Evolutionary conservation across 1,284 basidiomycete species (phyloP).

Genomic region (Anthracocystis panici-leucophaei): DNA sequence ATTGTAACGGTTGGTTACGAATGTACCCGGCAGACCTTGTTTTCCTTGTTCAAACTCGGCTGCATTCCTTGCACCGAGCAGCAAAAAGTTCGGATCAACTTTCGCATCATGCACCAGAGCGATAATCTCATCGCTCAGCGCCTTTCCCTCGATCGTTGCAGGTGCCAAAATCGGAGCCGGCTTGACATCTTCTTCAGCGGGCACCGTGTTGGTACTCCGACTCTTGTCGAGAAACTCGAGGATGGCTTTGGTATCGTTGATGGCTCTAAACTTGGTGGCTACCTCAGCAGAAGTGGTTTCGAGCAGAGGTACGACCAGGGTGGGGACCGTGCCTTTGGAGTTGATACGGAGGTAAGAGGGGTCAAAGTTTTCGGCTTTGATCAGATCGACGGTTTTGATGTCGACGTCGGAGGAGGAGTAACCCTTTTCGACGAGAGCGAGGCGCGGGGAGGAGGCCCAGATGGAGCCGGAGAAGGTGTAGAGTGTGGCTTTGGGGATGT

Average conservation of each 20-base stretch:
- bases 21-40: constrained; percentile 66
- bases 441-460: constrained; percentile 53
- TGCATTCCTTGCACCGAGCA: constrained; percentile 66
- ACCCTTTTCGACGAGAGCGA: constrained; percentile 56
- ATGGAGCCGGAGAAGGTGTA: constrained; percentile 59
- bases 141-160: constrained; percentile 80
- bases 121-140: constrained; percentile 76
- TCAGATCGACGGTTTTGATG: constrained; percentile 61
- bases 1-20: constrained; percentile 72
- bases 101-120: constrained; percentile 75
- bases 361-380: constrained; percentile 74
- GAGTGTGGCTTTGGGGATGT: constrained; percentile 51
- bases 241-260: constrained; percentile 83
- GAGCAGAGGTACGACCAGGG: constrained; percentile 82
- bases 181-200: constrained; percentile 77
- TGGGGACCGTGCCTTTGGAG: constrained; percentile 85
- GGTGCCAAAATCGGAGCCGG: constrained; percentile 83
- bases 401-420: constrained; percentile 58
- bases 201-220: constrained; percentile 72
- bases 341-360: constrained; percentile 81
- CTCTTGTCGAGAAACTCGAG: constrained; percentile 76
- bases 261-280: constrained; percentile 82
- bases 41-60: constrained; percentile 69
- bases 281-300: constrained; percentile 79
- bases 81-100: constrained; percentile 73